Evolutionary conservation across 148 eudicot species (phyloP).

Genomic region (Arbutus unedo): DNA sequence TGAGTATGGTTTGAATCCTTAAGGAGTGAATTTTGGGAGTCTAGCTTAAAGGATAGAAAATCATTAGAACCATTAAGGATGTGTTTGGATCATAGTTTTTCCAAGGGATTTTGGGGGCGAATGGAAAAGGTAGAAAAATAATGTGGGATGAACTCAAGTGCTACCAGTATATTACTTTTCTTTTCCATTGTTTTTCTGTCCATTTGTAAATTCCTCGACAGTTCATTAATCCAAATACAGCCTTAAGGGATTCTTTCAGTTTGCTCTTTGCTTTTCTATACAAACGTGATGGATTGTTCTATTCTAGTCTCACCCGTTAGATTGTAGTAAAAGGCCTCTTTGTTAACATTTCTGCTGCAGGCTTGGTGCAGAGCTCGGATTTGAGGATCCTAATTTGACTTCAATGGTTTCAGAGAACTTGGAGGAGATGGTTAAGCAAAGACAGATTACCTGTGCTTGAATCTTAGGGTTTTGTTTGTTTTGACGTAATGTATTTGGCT

Average conservation of each 20-base stretch:
- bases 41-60: slow-evolving; percentile 3
- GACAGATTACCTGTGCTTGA: slow-evolving; percentile 56
- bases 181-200: background rate
- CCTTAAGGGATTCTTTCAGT: background rate
- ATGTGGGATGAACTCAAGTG: background rate
- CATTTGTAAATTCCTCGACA: background rate
- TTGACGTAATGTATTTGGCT: background rate
- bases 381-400: slow-evolving; percentile 84
- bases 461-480: background rate
- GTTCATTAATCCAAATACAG: background rate
- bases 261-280: background rate
- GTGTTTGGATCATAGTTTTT: background rate
- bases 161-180: background rate
- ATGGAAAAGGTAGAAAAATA: background rate
- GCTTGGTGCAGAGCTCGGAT: slow-evolving; percentile 71
- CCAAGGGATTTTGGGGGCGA: background rate
- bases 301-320: background rate
- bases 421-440: slow-evolving; percentile 64
- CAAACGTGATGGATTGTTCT: background rate
- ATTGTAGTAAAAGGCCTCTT: background rate
- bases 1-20: background rate
- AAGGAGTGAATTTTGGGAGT: background rate
- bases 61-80: background rate
- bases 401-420: slow-evolving; percentile 69
- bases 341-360: slow-evolving; percentile 38